These are phyloP conservation scores for Penicillium capsulatum DNA, from an alignment of 2,329 filamentous ascomycete genomes.

Conservation along the genomic window DNA sequence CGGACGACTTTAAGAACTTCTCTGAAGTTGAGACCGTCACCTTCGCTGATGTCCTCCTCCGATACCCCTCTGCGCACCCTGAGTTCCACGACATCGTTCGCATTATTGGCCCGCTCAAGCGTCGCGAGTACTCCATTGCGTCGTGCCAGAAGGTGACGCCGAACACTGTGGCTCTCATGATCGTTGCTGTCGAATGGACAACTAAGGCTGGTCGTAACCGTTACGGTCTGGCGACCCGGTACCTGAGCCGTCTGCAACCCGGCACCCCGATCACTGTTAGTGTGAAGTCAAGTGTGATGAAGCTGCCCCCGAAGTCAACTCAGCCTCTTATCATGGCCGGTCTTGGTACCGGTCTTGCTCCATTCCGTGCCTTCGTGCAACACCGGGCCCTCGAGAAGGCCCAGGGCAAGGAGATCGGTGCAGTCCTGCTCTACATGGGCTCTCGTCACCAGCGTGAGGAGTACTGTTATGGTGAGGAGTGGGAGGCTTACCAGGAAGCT, in stretches of 20 bases:
- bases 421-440: conserved; percentile 93
- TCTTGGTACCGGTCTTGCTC: conserved; percentile 93
- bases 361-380: conserved; percentile 98
- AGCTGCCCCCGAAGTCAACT: conserved; percentile 80
- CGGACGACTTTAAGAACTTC: conserved; percentile 85
- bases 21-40: conserved; percentile 87
- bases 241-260: conserved; percentile 70
- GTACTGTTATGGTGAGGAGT: conserved; percentile 98
- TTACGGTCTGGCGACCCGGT: conserved; percentile 88
- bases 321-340: conserved; percentile 98
- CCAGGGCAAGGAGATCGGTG: conserved; percentile 91
- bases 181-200: conserved; percentile 95
- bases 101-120: conserved; percentile 88
- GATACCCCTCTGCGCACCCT: conserved; percentile 86
- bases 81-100: conserved; percentile 81
- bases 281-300: conserved; percentile 98
- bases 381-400: conserved; percentile 97
- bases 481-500: conserved; percentile 95
- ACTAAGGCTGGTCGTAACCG: conserved; percentile 82
- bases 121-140: conserved; percentile 97
- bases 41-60: conserved; percentile 82
- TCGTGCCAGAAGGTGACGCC: conserved; percentile 94
- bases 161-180: conserved; percentile 85
- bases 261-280: conserved; percentile 82
- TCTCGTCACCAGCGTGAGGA: conserved; percentile 96